Evolutionary conservation across 2,329 filamentous ascomycete species (phyloP), one percentile per base, ranked within the genome.

Genomic region (Penicillium thymicola): DNA sequence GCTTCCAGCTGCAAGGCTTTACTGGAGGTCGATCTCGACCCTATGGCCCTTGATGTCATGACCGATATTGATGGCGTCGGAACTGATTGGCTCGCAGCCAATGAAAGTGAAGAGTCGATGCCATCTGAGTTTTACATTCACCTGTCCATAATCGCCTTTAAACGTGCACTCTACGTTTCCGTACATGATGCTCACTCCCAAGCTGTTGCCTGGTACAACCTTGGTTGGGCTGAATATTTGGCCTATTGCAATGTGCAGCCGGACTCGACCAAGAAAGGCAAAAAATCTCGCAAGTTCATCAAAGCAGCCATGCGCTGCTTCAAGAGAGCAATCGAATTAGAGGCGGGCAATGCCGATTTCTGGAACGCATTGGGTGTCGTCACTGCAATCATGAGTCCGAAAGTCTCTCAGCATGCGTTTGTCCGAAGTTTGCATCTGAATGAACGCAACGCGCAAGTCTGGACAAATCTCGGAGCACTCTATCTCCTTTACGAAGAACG

Each of bases 301-400:
- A 92, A 89, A 71, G 87, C 92, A 7, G 85, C 94, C 1, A 88
- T 97, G 61, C 84, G 87, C 53, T 94, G 90, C 66, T 97, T 99
- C 82, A 99, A 99, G 76, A 84, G 90, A 43, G 90, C 94, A 1
- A 99, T 99, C 62, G 94, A 97, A 74, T 81, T 97, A 1, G 95
- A 99, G 73, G 89, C 92, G 7, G 90, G 92, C 50, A 99, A 97
- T 69, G 80, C 90, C 0, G 93, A 97, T 64, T 97, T 97, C 72
- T 99, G 94, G 94, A 97, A 97, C 69, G 88, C 94, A 0, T 81
- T 99, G 3, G 94, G 93, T 48, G 90, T 97, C 4, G 91, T 90
- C 27, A 97, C 94, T 2, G 92, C 90, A 60, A 85, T 85, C 44
- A 82, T 97, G 63, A 97, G 90, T 68, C 89, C 92, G 0, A 86